phyloP scores from a whole-genome alignment of 192 early-diverging fungal genomes.

The Backusella australiensis region DNA sequence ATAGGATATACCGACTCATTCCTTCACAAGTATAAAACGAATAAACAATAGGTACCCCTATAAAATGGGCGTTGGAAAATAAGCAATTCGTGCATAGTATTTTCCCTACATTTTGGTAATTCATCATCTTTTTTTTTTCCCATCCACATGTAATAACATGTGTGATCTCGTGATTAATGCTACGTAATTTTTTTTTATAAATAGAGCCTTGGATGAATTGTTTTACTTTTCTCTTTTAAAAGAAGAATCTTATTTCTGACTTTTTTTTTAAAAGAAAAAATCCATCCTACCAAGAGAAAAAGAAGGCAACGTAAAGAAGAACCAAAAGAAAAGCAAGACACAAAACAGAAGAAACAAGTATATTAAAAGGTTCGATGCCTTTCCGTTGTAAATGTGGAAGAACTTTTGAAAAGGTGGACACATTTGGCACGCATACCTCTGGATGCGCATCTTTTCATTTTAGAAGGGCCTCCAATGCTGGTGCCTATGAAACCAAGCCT shows the following conservation, averaged over 20 bases:
- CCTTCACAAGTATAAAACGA: background rate
- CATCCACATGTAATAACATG: slow-evolving; percentile 2
- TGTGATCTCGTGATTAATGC: background rate
- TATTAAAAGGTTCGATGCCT: slow-evolving; percentile 27
- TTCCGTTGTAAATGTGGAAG: slow-evolving; percentile 44
- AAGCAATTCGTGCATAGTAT: background rate
- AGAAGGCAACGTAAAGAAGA: no score
- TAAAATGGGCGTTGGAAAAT: background rate
- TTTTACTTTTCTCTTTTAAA: background rate
- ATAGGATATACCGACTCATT: background rate
- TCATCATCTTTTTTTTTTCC: background rate
- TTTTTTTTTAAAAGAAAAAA: background rate
- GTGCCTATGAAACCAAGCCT: background rate
- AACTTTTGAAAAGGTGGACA: slow-evolving; percentile 40
- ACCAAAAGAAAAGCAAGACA: background rate
- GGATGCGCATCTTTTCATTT: slow-evolving; percentile 39
- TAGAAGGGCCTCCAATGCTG: slow-evolving; percentile 24
- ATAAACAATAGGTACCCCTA: background rate
- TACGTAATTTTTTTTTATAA: slow-evolving; percentile 2
- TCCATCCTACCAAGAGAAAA: background rate
- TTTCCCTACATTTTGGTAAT: background rate
- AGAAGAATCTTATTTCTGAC: no score
- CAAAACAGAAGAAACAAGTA: background rate
- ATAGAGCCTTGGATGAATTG: background rate
- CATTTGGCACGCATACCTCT: slow-evolving; percentile 37